Evolutionary conservation across 768 basidiomycete genomes (phyloP).

Genomic region (Agaricus blazei): DNA sequence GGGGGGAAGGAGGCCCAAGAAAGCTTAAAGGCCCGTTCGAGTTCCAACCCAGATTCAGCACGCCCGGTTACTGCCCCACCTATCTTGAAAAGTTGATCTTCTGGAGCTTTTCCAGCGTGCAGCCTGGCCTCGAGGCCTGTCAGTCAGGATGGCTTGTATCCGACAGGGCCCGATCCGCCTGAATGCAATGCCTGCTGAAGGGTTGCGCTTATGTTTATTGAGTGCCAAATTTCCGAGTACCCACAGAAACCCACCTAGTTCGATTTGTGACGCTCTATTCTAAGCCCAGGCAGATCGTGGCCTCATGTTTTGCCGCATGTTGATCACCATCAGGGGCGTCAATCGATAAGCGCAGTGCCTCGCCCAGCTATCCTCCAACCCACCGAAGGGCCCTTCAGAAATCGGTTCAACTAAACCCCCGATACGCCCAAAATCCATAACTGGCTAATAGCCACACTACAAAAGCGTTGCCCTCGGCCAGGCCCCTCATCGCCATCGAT

Average conservation of each 20-base stretch:
- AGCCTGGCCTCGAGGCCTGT: background rate
- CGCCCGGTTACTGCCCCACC: slow-evolving; percentile 1
- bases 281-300: slow-evolving; percentile 3
- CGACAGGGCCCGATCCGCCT: slow-evolving; percentile 1
- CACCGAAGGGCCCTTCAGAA: background rate
- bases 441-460: too few species aligned
- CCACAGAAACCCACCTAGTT: slow-evolving; percentile 4
- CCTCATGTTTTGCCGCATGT: slow-evolving; percentile 39
- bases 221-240: background rate
- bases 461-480: background rate
- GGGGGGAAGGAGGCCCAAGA: background rate
- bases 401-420: background rate
- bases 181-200: background rate
- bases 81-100: slow-evolving; percentile 6
- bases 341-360: slow-evolving; percentile 13
- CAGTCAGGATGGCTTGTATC: background rate
- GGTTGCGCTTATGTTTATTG: too few species aligned
- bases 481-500: background rate
- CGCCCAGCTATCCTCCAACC: background rate
- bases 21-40: slow-evolving; percentile 9
- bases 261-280: background rate
- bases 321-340: slow-evolving; percentile 20
- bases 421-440: background rate
- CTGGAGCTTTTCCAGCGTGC: background rate
- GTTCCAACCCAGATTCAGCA: slow-evolving; percentile 7